phyloP scores from a whole-genome alignment of 805 yeast species.

The Metschnikowia aberdeeniae region DNA sequence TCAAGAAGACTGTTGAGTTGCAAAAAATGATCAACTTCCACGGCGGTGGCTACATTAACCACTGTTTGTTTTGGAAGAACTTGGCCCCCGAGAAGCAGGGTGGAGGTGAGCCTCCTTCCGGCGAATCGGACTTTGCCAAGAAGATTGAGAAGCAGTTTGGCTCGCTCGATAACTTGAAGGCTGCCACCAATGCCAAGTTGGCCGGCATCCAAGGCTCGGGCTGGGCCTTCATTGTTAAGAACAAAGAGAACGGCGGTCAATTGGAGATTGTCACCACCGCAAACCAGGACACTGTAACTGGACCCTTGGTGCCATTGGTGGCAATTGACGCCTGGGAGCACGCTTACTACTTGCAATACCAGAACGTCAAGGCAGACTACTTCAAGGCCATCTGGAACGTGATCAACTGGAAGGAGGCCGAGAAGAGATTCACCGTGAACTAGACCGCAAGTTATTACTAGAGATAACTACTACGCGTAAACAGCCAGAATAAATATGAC shows the following conservation, averaged over 20 bases:
- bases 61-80: conserved; percentile 47
- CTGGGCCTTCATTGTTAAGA: conserved; percentile 50
- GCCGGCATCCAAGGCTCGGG: conserved; percentile 52
- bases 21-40: conserved; percentile 46
- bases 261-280: conserved; percentile 44
- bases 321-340: conserved; percentile 56
- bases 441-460: neutral
- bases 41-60: conserved; percentile 51
- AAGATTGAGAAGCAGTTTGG: conserved; percentile 42
- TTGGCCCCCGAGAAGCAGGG: conserved; percentile 42
- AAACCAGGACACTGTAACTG: conserved; percentile 47
- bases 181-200: conserved; percentile 38
- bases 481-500: too few relatives aligned
- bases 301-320: conserved; percentile 41
- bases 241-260: conserved; percentile 39
- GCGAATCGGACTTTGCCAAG: conserved; percentile 32
- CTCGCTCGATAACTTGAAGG: conserved; percentile 40
- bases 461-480: too few relatives aligned
- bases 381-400: conserved; percentile 50
- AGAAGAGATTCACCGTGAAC: conserved; percentile 34
- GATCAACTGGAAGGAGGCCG: conserved; percentile 49
- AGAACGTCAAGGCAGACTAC: conserved; percentile 47
- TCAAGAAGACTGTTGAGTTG: conserved; percentile 38
- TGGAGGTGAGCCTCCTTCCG: conserved; percentile 31
- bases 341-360: conserved; percentile 51